Evolutionary conservation across 805 yeast species (phyloP), one percentile per base, ranked within the genome.

Genomic region (Candida maesae): DNA sequence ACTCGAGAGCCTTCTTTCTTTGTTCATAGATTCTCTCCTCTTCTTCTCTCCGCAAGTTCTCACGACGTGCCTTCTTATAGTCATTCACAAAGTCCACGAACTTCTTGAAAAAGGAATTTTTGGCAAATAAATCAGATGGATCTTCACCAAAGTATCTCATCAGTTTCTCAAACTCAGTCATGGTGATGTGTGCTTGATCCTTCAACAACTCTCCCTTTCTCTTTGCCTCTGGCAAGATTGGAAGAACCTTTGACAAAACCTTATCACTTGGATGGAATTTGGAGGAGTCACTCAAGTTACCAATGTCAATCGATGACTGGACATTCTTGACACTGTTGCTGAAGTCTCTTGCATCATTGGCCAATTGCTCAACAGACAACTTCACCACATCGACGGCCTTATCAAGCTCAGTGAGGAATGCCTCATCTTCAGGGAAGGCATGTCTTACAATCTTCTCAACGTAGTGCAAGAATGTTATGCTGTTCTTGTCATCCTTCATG

Each of bases 111-210:
- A 84, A 84, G 0, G 77, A 63, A 52, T 76, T 79, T 50, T 77
- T 72, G 7, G 77, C 71, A 17, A 75, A 66, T 27, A 71, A 73
- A 40, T 73, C 76, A 3, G 56, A 46, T 2, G 77, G 74, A 52
- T 79, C 79, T 58, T 84, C 95, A 8, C 91, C 95, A 56, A 79
- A 84, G 58, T 76, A 81, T 39, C 67, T 66, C 86, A 84, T 78
- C 42, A 81, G 56, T 40, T 74, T 71, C 21, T 76, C 76, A 46
- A 81, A 73, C 35, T 72, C 78, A 20, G 65, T 64, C 44, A 74
- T 62, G 0, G 85, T 76, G 36, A 65, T 63, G 18, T 63, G 64
- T 8, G 78, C 66, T 49, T 78, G 84, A 37, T 67, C 75, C 23
- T 64, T 54, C 39, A 84, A 61, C 21, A 74, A 50, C 13, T 72